A percentile compares a stretch with the other conserved stretches of the same genome.
phyloP scores from a whole-genome alignment of 768 basidiomycete species.

The Lactarius evosmus region DNA sequence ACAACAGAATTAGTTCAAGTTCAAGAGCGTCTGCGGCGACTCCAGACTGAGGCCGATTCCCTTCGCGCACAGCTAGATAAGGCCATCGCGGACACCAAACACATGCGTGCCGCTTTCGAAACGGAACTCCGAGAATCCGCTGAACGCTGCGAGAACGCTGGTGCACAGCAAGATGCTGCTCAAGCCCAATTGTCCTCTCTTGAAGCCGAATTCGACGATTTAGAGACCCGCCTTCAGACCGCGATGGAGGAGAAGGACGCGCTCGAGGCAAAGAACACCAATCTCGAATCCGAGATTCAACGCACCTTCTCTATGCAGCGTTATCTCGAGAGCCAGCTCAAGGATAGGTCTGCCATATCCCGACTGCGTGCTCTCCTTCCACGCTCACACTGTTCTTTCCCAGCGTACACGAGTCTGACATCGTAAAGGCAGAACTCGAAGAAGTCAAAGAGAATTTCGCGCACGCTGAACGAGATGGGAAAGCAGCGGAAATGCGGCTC shows the following conservation, averaged over 20 bases:
- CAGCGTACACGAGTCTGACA: slow-evolving; percentile 48
- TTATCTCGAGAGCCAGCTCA: slow-evolving; percentile 59
- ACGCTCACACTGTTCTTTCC: slow-evolving; percentile 4
- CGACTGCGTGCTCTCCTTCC: not conserved
- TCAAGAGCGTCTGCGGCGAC: slow-evolving; percentile 23
- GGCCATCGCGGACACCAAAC: slow-evolving; percentile 12
- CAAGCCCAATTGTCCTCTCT: slow-evolving; percentile 36
- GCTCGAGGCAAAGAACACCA: slow-evolving; percentile 55
- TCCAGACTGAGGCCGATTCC: slow-evolving; percentile 10
- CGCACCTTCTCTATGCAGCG: slow-evolving; percentile 57
- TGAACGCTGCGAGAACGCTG: slow-evolving; percentile 17
- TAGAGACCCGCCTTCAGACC: slow-evolving; percentile 37
- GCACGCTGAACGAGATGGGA: slow-evolving; percentile 44
- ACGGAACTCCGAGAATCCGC: slow-evolving; percentile 26
- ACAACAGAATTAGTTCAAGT: slow-evolving; percentile 25
- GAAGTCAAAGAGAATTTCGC: slow-evolving; percentile 37
- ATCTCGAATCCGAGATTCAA: slow-evolving; percentile 63
- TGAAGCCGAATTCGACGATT: slow-evolving; percentile 43
- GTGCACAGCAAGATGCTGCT: slow-evolving; percentile 1
- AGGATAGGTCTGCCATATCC: slow-evolving; percentile 50
- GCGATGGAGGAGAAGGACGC: slow-evolving; percentile 49
- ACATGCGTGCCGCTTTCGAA: slow-evolving; percentile 17
- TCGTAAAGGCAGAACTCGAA: slow-evolving; percentile 34
- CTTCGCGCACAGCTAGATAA: slow-evolving; percentile 22
- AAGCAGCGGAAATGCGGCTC: slow-evolving; percentile 63